A percentile compares a stretch with the other conserved stretches of the same genome.
These are phyloP conservation scores for Podospora bellae-mahoneyi DNA, from an alignment of 495 filamentous ascomycete species.

Conservation along the genomic window DNA sequence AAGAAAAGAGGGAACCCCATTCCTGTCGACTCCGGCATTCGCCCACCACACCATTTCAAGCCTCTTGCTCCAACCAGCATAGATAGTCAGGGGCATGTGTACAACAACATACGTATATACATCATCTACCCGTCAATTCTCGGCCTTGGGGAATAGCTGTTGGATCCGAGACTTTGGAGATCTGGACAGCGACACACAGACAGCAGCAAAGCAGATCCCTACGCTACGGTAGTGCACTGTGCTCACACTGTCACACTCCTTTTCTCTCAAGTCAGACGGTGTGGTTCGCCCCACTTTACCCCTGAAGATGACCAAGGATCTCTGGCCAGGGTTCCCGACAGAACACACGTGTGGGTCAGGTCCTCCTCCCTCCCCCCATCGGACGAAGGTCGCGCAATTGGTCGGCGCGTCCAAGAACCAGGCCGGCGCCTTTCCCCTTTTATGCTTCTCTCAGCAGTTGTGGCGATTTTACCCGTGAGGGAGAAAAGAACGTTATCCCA, in stretches of 20 bases:
- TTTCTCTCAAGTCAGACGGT: background rate
- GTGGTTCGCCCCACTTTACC: conserved; percentile 17
- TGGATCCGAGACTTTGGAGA: background rate
- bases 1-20: background rate
- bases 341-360: conserved; percentile 8
- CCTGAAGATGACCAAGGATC: conserved; percentile 15
- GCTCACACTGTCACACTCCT: conserved; percentile 13
- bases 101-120: background rate
- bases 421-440: conserved; percentile 9
- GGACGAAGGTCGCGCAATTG: conserved; percentile 9
- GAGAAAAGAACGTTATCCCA: conserved; percentile 2
- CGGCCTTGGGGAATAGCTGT: background rate
- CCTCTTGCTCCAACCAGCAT: background rate
- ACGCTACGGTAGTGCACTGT: conserved; percentile 5
- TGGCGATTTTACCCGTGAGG: background rate
- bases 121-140: background rate
- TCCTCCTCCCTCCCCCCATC: background rate
- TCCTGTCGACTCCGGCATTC: background rate
- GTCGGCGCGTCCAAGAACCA: conserved; percentile 8
- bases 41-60: background rate
- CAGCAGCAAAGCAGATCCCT: background rate
- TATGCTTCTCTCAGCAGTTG: background rate
- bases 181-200: background rate
- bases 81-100: background rate
- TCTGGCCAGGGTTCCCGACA: conserved; percentile 6